Conservation (phyloP, 345 rosid species). For the Trapa bicornis region DNA sequence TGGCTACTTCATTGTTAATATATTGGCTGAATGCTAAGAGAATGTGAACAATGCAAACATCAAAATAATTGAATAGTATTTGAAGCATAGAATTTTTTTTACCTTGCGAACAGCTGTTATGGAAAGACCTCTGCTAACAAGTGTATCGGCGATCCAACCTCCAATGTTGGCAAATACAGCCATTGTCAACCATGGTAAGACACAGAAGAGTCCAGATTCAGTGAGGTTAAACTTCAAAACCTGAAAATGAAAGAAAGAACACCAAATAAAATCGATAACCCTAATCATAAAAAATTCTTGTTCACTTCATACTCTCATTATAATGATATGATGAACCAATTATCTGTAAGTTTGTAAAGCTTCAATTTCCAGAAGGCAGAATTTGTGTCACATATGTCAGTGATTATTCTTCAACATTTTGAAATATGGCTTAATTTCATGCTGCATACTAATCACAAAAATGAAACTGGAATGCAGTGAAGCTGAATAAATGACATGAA, state of each 20-base stretch:
- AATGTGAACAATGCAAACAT: neutral
- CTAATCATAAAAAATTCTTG: neutral
- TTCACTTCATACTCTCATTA: too few species aligned
- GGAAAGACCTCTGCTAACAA: constrained; percentile 84
- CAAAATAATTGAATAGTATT: neutral
- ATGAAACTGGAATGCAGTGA: neutral
- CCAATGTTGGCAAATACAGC: constrained; percentile 84
- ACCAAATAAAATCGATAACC: neutral
- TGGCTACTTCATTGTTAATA: neutral
- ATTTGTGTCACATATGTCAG: neutral
- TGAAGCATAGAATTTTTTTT: constrained; percentile 19
- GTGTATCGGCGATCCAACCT: constrained; percentile 98
- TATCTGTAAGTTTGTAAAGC: too few species aligned
- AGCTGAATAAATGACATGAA: neutral
- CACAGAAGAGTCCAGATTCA: constrained; percentile 84
- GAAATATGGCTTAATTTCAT: neutral
- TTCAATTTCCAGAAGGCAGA: neutral
- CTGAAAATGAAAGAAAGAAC: constrained; percentile 21
- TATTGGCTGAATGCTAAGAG: neutral
- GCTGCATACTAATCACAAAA: neutral
- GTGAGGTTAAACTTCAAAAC: constrained; percentile 96
- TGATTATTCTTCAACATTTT: neutral
- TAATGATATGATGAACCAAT: too few species aligned
- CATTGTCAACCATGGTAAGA: constrained; percentile 98
- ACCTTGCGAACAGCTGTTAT: constrained; percentile 90